These are phyloP conservation scores for Lantana camara DNA, from an alignment of 257 asterid genomes.

Conservation along the genomic window DNA sequence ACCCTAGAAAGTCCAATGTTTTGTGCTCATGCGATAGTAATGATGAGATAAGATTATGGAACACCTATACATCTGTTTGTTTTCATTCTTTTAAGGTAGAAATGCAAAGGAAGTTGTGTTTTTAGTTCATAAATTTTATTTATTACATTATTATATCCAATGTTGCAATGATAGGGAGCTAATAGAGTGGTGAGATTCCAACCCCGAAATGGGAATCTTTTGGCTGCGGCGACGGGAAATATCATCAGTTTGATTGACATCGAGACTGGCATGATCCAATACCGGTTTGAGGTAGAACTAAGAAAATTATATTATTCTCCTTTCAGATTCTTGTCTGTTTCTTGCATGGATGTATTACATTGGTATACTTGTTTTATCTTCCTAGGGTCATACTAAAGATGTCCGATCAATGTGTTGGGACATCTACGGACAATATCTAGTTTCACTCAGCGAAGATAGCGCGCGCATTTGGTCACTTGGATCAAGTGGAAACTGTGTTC, in stretches of 20 bases:
- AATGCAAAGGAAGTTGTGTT: too few species aligned
- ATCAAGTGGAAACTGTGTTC: slow-evolving; percentile 31
- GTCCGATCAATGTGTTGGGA: slow-evolving; percentile 50
- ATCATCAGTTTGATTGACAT: slow-evolving; percentile 42
- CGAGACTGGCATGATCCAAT: slow-evolving; percentile 33
- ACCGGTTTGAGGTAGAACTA: slow-evolving; percentile 40
- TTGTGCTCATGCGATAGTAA: slow-evolving; percentile 46
- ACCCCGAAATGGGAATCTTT: slow-evolving; percentile 36
- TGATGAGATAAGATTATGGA: slow-evolving; percentile 49
- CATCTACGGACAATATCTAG: slow-evolving; percentile 39
- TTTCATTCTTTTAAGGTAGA: slow-evolving; percentile 36
- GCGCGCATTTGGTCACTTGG: slow-evolving; percentile 45
- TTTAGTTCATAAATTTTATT: too few species aligned
- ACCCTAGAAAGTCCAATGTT: slow-evolving; percentile 38
- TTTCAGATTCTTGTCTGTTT: not conserved
- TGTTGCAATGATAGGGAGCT: slow-evolving; percentile 46
- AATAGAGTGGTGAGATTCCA: slow-evolving; percentile 50
- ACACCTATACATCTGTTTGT: slow-evolving; percentile 31
- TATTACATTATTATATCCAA: not conserved
- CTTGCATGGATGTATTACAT: not conserved
- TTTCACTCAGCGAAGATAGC: slow-evolving; percentile 49
- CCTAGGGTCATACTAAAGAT: slow-evolving; percentile 47
- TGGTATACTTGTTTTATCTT: not conserved
- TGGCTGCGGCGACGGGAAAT: slow-evolving; percentile 50
- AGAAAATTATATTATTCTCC: not conserved